Percentiles rank a stretch among this genome's conserved stretches.
These are phyloP conservation scores for Conringia planisiliqua DNA, from an alignment of 345 rosid species.

Conservation along the genomic window DNA sequence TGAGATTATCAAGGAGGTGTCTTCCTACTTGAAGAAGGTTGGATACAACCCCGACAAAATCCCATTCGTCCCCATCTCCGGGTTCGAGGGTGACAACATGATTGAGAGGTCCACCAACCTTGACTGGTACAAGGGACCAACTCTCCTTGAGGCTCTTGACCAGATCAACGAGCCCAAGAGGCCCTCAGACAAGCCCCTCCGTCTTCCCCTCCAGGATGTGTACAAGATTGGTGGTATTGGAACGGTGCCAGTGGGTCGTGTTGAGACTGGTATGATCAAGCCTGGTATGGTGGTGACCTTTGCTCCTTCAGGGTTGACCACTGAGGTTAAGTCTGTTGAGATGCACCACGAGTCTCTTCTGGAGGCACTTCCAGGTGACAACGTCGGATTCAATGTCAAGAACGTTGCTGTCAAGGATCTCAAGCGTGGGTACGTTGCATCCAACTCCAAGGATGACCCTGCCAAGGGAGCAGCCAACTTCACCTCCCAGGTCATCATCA, in stretches of 20 bases:
- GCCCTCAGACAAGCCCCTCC: conserved; percentile 83
- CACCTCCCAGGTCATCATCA: conserved; percentile 80
- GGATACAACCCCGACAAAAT: conserved; percentile 51
- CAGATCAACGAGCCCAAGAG: conserved; percentile 60
- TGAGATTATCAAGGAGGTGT: conserved; percentile 50
- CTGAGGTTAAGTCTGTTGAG: conserved; percentile 88
- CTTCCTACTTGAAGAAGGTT: conserved; percentile 53
- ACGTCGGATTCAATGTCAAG: conserved; percentile 80
- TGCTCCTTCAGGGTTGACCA: conserved; percentile 69
- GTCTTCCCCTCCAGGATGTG: conserved; percentile 84
- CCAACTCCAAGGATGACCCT: conserved; percentile 88
- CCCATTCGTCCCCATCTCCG: conserved; percentile 47
- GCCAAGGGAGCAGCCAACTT: conserved; percentile 76
- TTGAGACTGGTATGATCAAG: conserved; percentile 68
- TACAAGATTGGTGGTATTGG: conserved; percentile 91
- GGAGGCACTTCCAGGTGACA: conserved; percentile 80
- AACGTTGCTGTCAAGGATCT: conserved; percentile 85
- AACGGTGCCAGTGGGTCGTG: conserved; percentile 78
- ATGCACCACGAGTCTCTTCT: conserved; percentile 84
- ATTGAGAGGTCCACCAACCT: conserved; percentile 51
- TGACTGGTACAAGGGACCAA: conserved; percentile 58
- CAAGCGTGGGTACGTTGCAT: conserved; percentile 74
- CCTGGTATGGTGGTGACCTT: conserved; percentile 81
- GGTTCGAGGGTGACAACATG: conserved; percentile 55
- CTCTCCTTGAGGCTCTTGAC: conserved; percentile 49